Evolutionary conservation across 768 basidiomycete genomes (phyloP), one percentile per base, ranked within the genome.

Genomic region (Leccinellum rugosiceps): DNA sequence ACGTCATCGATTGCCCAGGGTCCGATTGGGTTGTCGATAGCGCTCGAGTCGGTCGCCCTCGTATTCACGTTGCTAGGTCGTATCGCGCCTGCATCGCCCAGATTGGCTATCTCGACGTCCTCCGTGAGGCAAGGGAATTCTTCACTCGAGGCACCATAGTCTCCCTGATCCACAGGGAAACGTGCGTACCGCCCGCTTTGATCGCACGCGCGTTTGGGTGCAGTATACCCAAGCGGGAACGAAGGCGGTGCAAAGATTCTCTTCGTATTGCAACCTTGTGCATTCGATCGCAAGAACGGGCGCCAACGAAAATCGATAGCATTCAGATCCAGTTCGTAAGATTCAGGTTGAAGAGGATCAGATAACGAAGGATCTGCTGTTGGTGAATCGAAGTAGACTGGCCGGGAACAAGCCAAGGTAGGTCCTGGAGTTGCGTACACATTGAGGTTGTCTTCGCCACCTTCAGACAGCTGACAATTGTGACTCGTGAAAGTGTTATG

Each of bases 221-320:
- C 14, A 19, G 49, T 10, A 43, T 43, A 30, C 52, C 38, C 56
- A 26, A 59, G 45, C 2, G 44, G 53, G 30, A 55, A 25, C 23
- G 41, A 58, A 47, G 53, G 45, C 15, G 50, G 41, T 11, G 30
- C 35, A 21, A 41, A 19, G 13, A 1, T 44, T 48, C 31, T 38
- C 34, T 45, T 50, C 26, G 17, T 55, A 15, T 50, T 28, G 6
- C 45, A 47, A 48, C 59, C 62, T 52, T 53, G 57, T 52, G 46
- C 11, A 58, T 64, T 53, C 44, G 64, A 74, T 52, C 63, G 61
- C 57, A 75, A 66, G 61, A 86, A 87, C 9, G 79, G 78, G 47
- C 72, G 68, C 85, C 86, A 87, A 52, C 65, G 76, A 61, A 87
- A 87, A 62, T 81, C 81, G 9, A 86, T 69, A 4, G 64, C 63